Base-by-base conservation (phyloP, 805 yeast species). In the Wickerhamomyces rabaulensis region DNA sequence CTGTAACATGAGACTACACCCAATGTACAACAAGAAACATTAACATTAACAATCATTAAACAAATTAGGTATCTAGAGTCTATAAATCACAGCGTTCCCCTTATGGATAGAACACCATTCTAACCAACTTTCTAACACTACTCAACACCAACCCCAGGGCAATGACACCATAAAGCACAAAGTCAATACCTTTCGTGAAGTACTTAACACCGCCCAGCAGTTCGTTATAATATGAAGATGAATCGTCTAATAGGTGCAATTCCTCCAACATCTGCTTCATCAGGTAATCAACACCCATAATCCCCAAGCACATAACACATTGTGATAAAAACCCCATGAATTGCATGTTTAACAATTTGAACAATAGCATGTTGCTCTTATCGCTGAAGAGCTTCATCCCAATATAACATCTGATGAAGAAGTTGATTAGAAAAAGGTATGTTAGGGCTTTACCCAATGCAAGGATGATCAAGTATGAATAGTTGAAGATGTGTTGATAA, bases 301-400 rank as follows among this genome's bases (percentile, higher is more conserved):
- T 48, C 1, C 43, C 52, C 3, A 51, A 17, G 4, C 52, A 46
- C 21, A 49, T 44, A 21, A 52, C 4, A 7, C 52, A 48, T 2
- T 54, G 44, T 7, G 48, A 27, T n/a, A 55, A 40, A 43, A 55
- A 55, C 2, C 57, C 59, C 42, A 50, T 47, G 41, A 55, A 55
- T 39, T 55, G 59, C 17, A 49, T 16, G 40, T 53, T 50, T 20
- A 52, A 41, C 21, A 55, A 41, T 38, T 52, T 53, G 15, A 55
- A 39, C 23, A 55, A n/a, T 21, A 52, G 29, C 19, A 50, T 55
- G 22, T 57, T 52, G 21, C 45, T 51, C 13, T 42, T 21, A 17
- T 44, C 39, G 23, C 45, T 42, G 39, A 55, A 55, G 1, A 55
- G 50, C 37, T 46, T 52, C 13, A 55, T 23, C 7, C 59, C 59